Evolutionary conservation across 805 yeast genomes (phyloP), one percentile per base, ranked within the genome.

Genomic region (Vanderwaltozyma tropicalis): DNA sequence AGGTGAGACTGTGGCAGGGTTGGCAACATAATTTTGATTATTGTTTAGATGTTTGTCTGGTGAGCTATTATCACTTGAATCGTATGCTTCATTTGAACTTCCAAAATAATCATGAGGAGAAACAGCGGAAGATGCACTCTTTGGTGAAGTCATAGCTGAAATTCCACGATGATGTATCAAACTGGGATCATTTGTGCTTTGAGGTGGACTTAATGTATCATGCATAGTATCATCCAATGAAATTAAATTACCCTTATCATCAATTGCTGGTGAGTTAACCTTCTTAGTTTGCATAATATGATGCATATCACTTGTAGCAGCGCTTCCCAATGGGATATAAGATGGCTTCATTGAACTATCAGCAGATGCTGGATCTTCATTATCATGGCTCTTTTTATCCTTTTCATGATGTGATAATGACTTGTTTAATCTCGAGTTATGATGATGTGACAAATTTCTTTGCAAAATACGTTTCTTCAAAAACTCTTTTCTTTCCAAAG

Each of bases 401-500:
- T 24, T 24, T 7, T 24, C 27, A 4, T 7, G 27, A 24, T 28
- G 30, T 9, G 30, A n/a, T 5, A 11, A 4, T n/a, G 18, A 11
- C 8, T 28, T 28, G 4, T 14, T 17, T 29, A 29, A 13, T 17
- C 10, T 14, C 3, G 22, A 9, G 7, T 27, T 27, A 29, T 4
- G 8, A 15, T 5, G 9, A n/a, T 16, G 16, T 8, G 14, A 5
- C 9, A 8, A 17, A 15, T 37, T 35, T 17, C 39, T 37, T 13
- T 31, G 21, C 12, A 13, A 8, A 6, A 37, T 12, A 25, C 35
- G 25, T 12, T 59, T 63, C 48, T 62, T 71, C 25, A 63, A 71
- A 50, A 58, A 67, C 37, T 59, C 61, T 43, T 74, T 72, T 56
- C 86, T 68, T 24, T 69, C 71, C 26, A 62, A 50, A 30, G 74